phyloP scores from a whole-genome alignment of 805 yeast species.

The Komagataella phaffii region DNA sequence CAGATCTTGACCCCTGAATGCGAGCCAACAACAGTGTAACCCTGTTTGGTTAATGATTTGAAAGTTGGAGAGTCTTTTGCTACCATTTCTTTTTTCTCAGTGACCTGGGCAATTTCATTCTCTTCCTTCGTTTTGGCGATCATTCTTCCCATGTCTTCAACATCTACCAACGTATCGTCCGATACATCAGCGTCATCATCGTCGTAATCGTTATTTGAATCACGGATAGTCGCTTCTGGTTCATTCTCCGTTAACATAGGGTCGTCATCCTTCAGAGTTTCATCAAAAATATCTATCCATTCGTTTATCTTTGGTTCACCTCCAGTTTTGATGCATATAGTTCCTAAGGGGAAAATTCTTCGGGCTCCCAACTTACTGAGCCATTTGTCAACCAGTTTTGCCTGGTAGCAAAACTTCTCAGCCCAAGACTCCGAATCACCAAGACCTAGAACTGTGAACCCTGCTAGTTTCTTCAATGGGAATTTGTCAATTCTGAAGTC shows the following conservation, averaged over 20 bases:
- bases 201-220: conserved; percentile 1
- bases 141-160: conserved; percentile 75
- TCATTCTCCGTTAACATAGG: conserved; percentile 25
- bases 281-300: conserved; percentile 53
- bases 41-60: conserved; percentile 82
- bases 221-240: conserved; percentile 7
- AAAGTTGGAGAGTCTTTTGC: conserved; percentile 81
- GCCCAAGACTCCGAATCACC: conserved; percentile 87
- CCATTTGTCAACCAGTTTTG: conserved; percentile 58
- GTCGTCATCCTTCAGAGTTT: conserved; percentile 56
- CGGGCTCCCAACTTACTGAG: conserved; percentile 77
- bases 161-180: conserved; percentile 49
- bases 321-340: conserved; percentile 64
- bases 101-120: conserved; percentile 13
- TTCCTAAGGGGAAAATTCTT: conserved; percentile 73
- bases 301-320: conserved; percentile 46
- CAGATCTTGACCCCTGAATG: conserved; percentile 94
- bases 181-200: conserved; percentile 13
- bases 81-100: conserved; percentile 60
- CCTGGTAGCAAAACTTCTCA: conserved; percentile 77
- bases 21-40: conserved; percentile 84
- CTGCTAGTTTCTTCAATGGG: conserved; percentile 56
- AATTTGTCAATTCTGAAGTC: conserved; percentile 80
- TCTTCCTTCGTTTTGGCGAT: conserved; percentile 14
- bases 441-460: conserved; percentile 75